Conservation (phyloP, 208 protist genomes). For the Trypanosoma cruzi region DNA sequence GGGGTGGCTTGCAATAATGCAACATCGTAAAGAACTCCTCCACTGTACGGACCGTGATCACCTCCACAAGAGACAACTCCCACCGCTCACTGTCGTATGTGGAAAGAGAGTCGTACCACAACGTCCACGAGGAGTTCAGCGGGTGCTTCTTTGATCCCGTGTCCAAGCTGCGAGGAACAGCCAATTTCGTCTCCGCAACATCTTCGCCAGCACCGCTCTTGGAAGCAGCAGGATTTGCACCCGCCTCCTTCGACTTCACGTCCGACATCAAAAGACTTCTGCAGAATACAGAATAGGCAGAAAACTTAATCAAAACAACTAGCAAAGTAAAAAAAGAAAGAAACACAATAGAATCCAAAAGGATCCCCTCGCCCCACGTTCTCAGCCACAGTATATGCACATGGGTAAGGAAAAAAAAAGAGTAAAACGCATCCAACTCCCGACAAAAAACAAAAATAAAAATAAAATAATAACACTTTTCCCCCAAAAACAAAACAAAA, state of each 20-base stretch:
- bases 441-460: slow-evolving; percentile 13
- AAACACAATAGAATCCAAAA: background rate
- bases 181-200: background rate
- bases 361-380: no score
- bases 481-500: background rate
- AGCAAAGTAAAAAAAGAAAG: slow-evolving; percentile 4
- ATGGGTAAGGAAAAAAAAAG: no score
- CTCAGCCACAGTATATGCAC: no score
- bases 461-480: slow-evolving; percentile 6
- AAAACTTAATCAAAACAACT: slow-evolving; percentile 23
- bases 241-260: slow-evolving; percentile 5
- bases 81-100: slow-evolving; percentile 79
- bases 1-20: slow-evolving; percentile 84
- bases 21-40: slow-evolving; percentile 91
- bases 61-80: slow-evolving; percentile 74
- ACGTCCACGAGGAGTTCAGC: slow-evolving; percentile 72
- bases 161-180: background rate
- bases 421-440: background rate
- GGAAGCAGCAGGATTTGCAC: background rate
- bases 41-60: slow-evolving; percentile 80
- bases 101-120: slow-evolving; percentile 88
- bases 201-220: background rate
- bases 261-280: slow-evolving; percentile 25
- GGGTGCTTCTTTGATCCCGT: slow-evolving; percentile 32
- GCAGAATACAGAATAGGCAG: slow-evolving; percentile 4